Conservation (phyloP, 169 alveolate genomes). For the Miamiensis avidus region DNA sequence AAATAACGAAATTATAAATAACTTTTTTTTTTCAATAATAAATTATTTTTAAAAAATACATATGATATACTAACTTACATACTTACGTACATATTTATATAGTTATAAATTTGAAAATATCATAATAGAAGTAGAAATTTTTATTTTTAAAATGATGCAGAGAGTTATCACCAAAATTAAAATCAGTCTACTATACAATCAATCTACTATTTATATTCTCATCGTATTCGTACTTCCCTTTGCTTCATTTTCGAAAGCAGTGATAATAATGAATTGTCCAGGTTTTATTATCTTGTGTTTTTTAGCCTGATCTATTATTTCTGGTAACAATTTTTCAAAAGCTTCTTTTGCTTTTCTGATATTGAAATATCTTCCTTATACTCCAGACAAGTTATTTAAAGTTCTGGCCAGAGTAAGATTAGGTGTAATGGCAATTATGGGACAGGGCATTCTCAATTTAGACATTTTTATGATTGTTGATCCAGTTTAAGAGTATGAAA, state of each 20-base stretch:
- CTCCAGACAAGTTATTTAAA: constrained; percentile 23
- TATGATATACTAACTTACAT: no score
- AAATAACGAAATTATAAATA: no score
- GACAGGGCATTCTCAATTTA: constrained; percentile 34
- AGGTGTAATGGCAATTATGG: constrained; percentile 28
- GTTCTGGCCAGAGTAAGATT: constrained; percentile 25
- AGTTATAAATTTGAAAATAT: no score
- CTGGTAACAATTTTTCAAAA: neutral
- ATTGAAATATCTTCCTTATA: constrained; percentile 7
- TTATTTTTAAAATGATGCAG: no score
- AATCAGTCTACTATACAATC: no score
- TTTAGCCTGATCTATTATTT: constrained; percentile 14
- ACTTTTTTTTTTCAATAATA: neutral
- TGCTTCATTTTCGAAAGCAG: constrained; percentile 27
- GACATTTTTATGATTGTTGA: constrained; percentile 34
- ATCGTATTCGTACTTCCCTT: neutral
- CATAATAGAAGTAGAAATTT: no score
- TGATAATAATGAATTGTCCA: constrained; percentile 39
- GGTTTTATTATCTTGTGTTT: constrained; percentile 11
- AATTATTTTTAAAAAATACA: no score
- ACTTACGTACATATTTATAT: no score
- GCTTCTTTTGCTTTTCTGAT: constrained; percentile 7
- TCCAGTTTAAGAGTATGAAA: constrained; percentile 22
- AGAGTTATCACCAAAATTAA: no score
- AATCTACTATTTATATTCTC: neutral